Evolutionary conservation across 306 rosid species (phyloP), one percentile per base, ranked within the genome.

Genomic region (Leucaena leucocephala): DNA sequence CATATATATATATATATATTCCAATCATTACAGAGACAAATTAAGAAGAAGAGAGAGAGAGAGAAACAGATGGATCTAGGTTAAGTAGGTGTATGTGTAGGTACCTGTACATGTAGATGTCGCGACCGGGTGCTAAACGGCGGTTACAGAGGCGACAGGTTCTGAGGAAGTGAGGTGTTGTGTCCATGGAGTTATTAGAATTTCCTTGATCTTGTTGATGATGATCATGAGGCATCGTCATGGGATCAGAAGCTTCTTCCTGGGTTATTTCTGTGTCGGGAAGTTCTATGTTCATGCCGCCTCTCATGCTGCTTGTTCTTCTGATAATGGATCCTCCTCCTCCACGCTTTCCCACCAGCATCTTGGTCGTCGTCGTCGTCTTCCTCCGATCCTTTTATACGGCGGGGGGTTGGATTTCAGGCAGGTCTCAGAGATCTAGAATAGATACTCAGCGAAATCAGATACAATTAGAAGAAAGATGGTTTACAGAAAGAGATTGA

Each of bases 71-170:
- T 62, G 34, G n/a, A 62, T 55, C 33, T 12, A 62, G 11, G 14
- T 62, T 27, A 27, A 27, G 1, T 27, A 27, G 27, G 27, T 27
- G 27, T 27, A 27, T 27, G 27, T 27, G 3, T 0, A 4, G 4
- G 15, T 35, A 94, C 98, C 87, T 90, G 44, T 94, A 94, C 94
- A 94, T 94, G 68, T 91, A 94, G 84, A 94, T 91, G 88, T 94
- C 98, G 34, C 88, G 87, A 71, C 86, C 91, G 8, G 97, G 85
- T 21, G 93, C 76, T 84, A 94, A 82, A 61, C 50, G 88, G 65
- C 82, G 82, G 1, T 78, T 82, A 48, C 98, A 94, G 78, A 89
- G 91, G 75, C 90, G 84, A 46, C 98, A 94, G 48, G 84, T 86
- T 17, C 85, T 89, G 48, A 94, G 97, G 67, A 92, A 94, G 86